Conservation (phyloP, 495 filamentous ascomycete species). For the Podospora australis region DNA sequence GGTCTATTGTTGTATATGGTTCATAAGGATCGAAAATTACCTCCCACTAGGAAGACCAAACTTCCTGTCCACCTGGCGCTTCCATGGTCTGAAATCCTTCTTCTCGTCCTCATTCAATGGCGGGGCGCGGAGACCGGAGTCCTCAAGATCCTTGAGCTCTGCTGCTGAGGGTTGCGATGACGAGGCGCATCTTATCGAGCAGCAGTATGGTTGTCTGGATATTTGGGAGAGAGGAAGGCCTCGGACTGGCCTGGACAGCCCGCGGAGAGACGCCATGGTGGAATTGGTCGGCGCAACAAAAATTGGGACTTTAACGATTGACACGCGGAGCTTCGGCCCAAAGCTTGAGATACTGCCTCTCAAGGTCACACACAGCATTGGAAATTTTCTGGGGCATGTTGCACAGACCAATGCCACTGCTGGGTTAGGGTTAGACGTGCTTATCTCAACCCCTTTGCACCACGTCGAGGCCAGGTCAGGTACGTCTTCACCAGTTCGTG, state of each 20-base stretch:
- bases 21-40: slow-evolving; percentile 12
- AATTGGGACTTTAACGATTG: background rate
- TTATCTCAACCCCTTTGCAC: background rate
- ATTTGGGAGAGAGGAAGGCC: slow-evolving; percentile 23
- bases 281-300: background rate
- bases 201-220: slow-evolving; percentile 17
- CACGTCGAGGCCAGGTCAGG: no score
- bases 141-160: slow-evolving; percentile 34
- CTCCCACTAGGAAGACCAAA: slow-evolving; percentile 32
- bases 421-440: slow-evolving; percentile 14
- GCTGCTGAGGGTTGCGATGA: slow-evolving; percentile 24
- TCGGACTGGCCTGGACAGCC: slow-evolving; percentile 22
- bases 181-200: slow-evolving; percentile 31
- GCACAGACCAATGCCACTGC: background rate
- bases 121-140: slow-evolving; percentile 29
- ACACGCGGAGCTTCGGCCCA: slow-evolving; percentile 15
- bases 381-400: slow-evolving; percentile 20
- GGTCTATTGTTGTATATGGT: background rate
- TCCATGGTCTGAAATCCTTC: slow-evolving; percentile 33
- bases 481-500: no score
- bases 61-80: slow-evolving; percentile 37
- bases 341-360: slow-evolving; percentile 1
- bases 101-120: slow-evolving; percentile 28
- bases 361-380: slow-evolving; percentile 8
- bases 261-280: slow-evolving; percentile 30